Conservation (phyloP, 768 basidiomycete genomes). For the Sporobolomyces roseus region DNA sequence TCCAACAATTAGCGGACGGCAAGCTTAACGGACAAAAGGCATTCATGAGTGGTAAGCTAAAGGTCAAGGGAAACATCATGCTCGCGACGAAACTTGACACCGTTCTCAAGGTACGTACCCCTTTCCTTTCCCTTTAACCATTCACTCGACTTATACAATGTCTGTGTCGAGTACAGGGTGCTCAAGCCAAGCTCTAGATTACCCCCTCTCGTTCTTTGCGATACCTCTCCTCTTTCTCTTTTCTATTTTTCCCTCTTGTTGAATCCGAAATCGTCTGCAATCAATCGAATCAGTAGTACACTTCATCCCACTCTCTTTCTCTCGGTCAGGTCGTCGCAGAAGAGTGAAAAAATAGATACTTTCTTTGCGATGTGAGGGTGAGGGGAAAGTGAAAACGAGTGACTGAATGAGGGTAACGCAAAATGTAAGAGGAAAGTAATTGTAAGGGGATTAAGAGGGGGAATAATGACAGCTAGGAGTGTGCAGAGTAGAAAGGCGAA, state of each 20-base stretch:
- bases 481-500: no score
- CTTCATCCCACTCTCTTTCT: not conserved
- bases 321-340: not conserved
- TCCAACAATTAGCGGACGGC: slow-evolving; percentile 61
- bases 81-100: slow-evolving; percentile 83
- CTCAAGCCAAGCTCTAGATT: slow-evolving; percentile 37
- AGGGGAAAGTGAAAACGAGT: not conserved
- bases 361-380: no score
- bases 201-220: not conserved
- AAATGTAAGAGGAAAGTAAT: no score
- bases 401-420: not conserved
- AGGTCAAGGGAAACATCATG: slow-evolving; percentile 83
- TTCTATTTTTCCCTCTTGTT: not conserved
- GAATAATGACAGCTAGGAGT: no score
- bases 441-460: no score
- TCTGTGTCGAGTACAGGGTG: slow-evolving; percentile 7
- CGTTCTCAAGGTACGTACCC: slow-evolving; percentile 66
- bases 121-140: not conserved
- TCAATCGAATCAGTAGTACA: no score
- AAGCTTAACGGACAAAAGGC: slow-evolving; percentile 85
- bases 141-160: not conserved
- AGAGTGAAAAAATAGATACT: not conserved
- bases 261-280: no score
- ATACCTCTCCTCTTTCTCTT: not conserved
- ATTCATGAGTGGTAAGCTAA: slow-evolving; percentile 30